These are phyloP conservation scores for Deuterostichococcus epilithicus DNA, from an alignment of 139 green algal species.

Conservation along the genomic window DNA sequence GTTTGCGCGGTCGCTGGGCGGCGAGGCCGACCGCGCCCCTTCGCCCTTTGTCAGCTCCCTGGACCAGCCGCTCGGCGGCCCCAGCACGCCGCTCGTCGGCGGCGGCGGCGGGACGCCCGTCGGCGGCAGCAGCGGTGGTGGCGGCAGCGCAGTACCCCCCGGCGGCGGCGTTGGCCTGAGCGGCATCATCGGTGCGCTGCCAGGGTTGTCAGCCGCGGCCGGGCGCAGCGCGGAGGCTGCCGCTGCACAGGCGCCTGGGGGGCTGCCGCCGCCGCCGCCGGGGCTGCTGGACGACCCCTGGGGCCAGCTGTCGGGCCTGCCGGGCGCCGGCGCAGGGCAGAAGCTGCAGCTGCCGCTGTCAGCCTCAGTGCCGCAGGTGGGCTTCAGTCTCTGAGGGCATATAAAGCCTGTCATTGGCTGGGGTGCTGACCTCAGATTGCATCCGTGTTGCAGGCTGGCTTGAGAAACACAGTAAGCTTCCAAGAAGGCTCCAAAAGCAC, in stretches of 20 bases:
- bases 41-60: not conserved
- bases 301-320: not conserved
- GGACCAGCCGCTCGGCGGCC: not conserved
- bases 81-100: not conserved
- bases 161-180: not conserved
- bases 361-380: not conserved
- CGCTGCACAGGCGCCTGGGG: not conserved
- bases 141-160: slow-evolving; percentile 17
- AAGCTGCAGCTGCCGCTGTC: not conserved
- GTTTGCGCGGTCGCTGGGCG: slow-evolving; percentile 35
- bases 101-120: not conserved
- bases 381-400: not conserved
- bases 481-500: too few relatives aligned
- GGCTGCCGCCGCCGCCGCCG: not conserved
- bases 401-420: too few relatives aligned
- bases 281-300: not conserved
- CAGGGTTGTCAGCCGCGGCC: not conserved
- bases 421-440: too few relatives aligned
- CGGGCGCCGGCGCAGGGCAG: too few relatives aligned
- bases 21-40: not conserved
- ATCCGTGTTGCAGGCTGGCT: too few relatives aligned
- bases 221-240: not conserved
- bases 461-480: too few relatives aligned
- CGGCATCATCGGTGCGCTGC: slow-evolving; percentile 2
- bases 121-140: not conserved